Percentiles rank a stretch among this genome's conserved stretches.
Conservation (phyloP, 2,329 filamentous ascomycete genomes). For the Epichloe elymi region DNA sequence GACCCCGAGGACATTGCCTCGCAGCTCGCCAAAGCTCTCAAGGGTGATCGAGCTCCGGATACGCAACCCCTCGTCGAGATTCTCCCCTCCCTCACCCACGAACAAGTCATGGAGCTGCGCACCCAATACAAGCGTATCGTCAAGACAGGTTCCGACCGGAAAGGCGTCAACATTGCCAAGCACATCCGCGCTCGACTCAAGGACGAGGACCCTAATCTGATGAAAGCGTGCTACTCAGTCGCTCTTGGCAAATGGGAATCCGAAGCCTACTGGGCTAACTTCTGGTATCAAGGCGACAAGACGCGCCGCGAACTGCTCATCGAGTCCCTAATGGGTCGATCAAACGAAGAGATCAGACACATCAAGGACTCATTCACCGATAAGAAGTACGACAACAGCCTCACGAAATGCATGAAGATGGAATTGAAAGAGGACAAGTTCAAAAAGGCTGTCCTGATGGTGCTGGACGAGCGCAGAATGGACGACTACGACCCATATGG, state of each 20-base stretch:
- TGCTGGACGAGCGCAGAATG: conserved; percentile 71
- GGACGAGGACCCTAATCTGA: conserved; percentile 60
- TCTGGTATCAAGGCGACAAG: conserved; percentile 86
- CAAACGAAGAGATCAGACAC: conserved; percentile 70
- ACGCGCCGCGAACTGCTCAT: conserved; percentile 81
- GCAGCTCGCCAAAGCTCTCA: conserved; percentile 62
- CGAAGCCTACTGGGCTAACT: conserved; percentile 96
- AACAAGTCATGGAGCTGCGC: conserved; percentile 79
- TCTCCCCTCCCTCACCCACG: conserved; percentile 69
- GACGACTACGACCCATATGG: conserved; percentile 63
- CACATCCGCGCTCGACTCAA: conserved; percentile 69
- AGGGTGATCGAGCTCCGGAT: conserved; percentile 51
- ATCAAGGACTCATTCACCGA: conserved; percentile 87
- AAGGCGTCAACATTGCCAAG: conserved; percentile 74
- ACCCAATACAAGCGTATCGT: conserved; percentile 81
- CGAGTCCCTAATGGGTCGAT: conserved; percentile 80
- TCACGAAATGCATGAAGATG: conserved; percentile 76
- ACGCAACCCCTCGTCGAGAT: conserved; percentile 66
- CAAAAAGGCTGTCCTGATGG: conserved; percentile 72
- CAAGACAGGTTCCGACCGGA: conserved; percentile 59
- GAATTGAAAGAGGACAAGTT: conserved; percentile 96
- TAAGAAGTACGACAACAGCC: conserved; percentile 75
- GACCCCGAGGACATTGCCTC: conserved; percentile 70
- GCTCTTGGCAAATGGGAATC: conserved; percentile 83
- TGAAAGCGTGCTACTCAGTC: conserved; percentile 83